Conservation (phyloP, 2,329 filamentous ascomycete genomes). For the Coniochaeta sp. region DNA sequence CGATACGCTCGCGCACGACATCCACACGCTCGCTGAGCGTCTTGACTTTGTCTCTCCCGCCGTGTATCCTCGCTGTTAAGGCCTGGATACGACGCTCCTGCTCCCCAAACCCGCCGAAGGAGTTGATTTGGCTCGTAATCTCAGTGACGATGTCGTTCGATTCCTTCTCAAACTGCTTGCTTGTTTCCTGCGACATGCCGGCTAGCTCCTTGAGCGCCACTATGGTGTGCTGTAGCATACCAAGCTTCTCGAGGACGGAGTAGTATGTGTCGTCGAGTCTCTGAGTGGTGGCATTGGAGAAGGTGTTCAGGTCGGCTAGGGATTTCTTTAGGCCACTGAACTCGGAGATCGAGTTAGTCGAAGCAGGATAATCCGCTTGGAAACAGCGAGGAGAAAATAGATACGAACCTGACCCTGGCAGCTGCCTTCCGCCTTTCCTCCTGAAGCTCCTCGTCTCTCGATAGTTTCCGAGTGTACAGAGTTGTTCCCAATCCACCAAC, state of each 20-base stretch:
- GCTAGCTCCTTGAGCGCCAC: conserved; percentile 60
- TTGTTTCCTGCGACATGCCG: conserved; percentile 48
- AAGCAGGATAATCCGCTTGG: conserved; percentile 2
- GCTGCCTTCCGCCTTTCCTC: conserved; percentile 33
- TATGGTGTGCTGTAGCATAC: conserved; percentile 56
- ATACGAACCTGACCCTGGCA: conserved; percentile 29
- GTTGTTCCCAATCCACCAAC: conserved; percentile 2
- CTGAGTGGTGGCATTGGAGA: conserved; percentile 55
- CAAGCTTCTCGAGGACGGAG: conserved; percentile 61
- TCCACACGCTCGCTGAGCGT: conserved; percentile 56
- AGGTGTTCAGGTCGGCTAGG: conserved; percentile 44
- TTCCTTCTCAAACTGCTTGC: conserved; percentile 51
- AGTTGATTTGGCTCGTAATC: conserved; percentile 50
- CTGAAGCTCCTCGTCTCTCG: conserved; percentile 29
- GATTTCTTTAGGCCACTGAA: conserved; percentile 43
- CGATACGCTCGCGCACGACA: conserved; percentile 54
- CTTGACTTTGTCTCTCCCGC: conserved; percentile 51
- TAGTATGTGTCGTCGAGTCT: conserved; percentile 70
- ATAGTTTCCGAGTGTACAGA: conserved; percentile 8
- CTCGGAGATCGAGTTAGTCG: neutral
- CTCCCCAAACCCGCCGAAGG: conserved; percentile 53
- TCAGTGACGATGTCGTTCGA: conserved; percentile 52
- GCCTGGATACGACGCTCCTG: conserved; percentile 57
- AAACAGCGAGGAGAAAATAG: conserved; percentile 6
- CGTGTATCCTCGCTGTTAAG: conserved; percentile 53